Evolutionary conservation across 306 rosid species (phyloP), one percentile per base, ranked within the genome.

Genomic region (Arachis stenosperma): DNA sequence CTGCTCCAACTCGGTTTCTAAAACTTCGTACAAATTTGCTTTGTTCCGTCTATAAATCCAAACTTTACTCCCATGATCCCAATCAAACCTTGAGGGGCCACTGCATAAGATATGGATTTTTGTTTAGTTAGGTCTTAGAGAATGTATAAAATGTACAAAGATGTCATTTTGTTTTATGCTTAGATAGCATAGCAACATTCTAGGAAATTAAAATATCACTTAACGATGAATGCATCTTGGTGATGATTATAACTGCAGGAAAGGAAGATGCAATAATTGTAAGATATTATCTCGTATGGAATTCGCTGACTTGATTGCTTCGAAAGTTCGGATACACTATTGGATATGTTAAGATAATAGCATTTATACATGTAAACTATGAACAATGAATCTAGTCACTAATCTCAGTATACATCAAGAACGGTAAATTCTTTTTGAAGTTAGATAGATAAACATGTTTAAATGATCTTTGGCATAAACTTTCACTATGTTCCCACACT

Each of bases 11-110:
- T 93, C 98, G 2, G 42, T 75, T 78, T 89, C 92, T 39, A 93
- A 81, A 55, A 86, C 41, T 68, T 78, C 33, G 75, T 78, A 75
- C 75, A 93, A 75, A 61, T 81, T 79, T 57, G 81, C 84, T 85
- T 84, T 90, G 8, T 73, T 90, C 81, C 98, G 90, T 81, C 97
- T 84, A 70, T 90, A 93, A 70, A 93, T 68, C 98, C 98, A 93
- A 65, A 84, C 80, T 82, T 79, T 77, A 17, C 88, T 76, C 69
- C 77, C 75, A 57, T 6, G 85, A 82, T 93, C 96, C 98, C 97
- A 90, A 77, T 93, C 96, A 76, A 93, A 93, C 80, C 97, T 87
- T 22, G 88, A 83, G 0, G 97, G 97, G 62, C 98, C 98, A 53
- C 98, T 90, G 89, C 85, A 84, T 52, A 69, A 82, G 57, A 67